Base-by-base conservation (phyloP, 2,329 filamentous ascomycete genomes). In the Catunica adiposa region DNA sequence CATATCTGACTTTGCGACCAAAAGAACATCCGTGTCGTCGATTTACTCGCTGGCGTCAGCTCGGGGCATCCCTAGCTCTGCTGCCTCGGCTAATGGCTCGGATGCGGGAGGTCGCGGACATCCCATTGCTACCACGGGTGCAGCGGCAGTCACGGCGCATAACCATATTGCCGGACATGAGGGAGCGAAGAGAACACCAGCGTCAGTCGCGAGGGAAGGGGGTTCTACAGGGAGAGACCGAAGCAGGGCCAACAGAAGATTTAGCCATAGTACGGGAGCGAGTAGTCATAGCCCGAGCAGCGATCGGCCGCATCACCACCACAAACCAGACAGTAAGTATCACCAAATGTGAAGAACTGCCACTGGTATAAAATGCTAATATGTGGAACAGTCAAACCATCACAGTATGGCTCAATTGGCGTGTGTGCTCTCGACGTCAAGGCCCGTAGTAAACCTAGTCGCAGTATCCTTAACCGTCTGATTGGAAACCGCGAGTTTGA, bases 371-470 rank as follows among this genome's bases (percentile, higher is more conserved):
- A 11, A 48, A 64, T 42, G 38, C 37, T 48, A 23, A 46, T 22
- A 34, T 34, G 11, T 51, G 20, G 11, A n/a, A 52, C 56, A 73
- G 70, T 66, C 26, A 82, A 80, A 66, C 77, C 78, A 8, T 74
- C 79, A 3, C 75, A 77, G 1, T 77, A 73, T 66, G 80, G 80
- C 46, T 74, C 82, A 51, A 95, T 98, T 64, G 92, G 92, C 54
- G 88, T 98, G 8, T 98, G 92, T 67, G 94, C 92, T 22, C 74
- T 98, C 58, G 92, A 98, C 70, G 79, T 90, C 62, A 98, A 98
- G 71, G 92, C 92, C 37, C 80, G 92, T 64, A 96, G 89, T 74
- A 97, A 97, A 69, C 92, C 92, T 1, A 96, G 90, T 65, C 79
- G 94, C 61, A 97, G 95, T 65, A 98, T 98, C 62, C 72, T 98